Percentiles rank a stretch among this genome's conserved stretches.
Conservation (phyloP, 495 filamentous ascomycete species). For the Cercophora sp. region DNA sequence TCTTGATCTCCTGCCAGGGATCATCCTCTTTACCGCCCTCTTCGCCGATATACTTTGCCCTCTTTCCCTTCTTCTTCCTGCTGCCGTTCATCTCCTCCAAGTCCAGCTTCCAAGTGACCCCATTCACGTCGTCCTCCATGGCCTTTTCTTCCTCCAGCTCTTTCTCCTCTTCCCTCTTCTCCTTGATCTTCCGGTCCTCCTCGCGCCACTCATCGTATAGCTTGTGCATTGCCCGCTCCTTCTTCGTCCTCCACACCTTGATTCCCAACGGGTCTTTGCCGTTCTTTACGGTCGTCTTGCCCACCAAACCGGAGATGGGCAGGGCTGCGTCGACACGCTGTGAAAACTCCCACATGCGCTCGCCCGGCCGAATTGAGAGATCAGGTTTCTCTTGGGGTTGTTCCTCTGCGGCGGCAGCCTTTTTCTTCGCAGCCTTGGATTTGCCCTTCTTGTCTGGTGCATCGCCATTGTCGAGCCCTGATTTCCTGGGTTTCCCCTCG, state of each 20-base stretch:
- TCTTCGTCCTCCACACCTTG: slow-evolving; percentile 62
- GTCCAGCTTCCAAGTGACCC: slow-evolving; percentile 53
- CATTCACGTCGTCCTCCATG: slow-evolving; percentile 54
- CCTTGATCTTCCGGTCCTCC: slow-evolving; percentile 53
- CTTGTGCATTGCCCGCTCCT: slow-evolving; percentile 76
- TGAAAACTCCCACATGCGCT: slow-evolving; percentile 75
- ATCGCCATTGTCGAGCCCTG: slow-evolving; percentile 67
- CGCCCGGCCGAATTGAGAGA: slow-evolving; percentile 71
- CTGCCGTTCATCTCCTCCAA: slow-evolving; percentile 24
- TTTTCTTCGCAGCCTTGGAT: slow-evolving; percentile 29
- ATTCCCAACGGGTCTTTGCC: slow-evolving; percentile 52
- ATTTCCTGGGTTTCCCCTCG: slow-evolving; percentile 51
- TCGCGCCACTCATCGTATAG: slow-evolving; percentile 79
- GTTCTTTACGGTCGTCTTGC: slow-evolving; percentile 37
- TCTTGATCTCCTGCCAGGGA: slow-evolving; percentile 74
- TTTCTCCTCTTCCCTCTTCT: slow-evolving; percentile 55
- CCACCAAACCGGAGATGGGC: slow-evolving; percentile 63
- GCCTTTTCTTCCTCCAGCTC: slow-evolving; percentile 64
- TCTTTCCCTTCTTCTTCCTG: slow-evolving; percentile 53
- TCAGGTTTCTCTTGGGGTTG: slow-evolving; percentile 13
- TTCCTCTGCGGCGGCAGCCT: slow-evolving; percentile 4
- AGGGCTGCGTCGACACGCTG: slow-evolving; percentile 83
- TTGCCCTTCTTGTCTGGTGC: slow-evolving; percentile 48
- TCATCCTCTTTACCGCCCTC: slow-evolving; percentile 50
- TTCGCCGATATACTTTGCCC: slow-evolving; percentile 38